phyloP scores from a whole-genome alignment of 2,329 filamentous ascomycete genomes.

The Leptosphaerulina australis region DNA sequence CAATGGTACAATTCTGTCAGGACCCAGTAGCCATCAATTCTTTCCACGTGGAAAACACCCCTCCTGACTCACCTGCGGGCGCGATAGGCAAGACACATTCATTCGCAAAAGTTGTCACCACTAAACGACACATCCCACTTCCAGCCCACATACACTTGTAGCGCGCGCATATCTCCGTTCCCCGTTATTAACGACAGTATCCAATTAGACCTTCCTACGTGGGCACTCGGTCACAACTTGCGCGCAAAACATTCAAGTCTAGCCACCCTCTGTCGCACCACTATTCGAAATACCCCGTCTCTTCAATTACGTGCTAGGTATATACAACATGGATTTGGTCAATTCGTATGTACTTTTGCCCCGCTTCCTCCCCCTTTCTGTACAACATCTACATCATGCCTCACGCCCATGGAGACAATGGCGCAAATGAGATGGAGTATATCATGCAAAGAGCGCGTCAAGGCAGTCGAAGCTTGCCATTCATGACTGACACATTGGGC shows the following conservation, averaged over 20 bases:
- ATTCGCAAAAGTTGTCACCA: conserved; percentile 34
- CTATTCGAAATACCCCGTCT: conserved; percentile 25
- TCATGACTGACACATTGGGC: conserved; percentile 49
- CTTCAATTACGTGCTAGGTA: conserved; percentile 33
- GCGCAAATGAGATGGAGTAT: conserved; percentile 28
- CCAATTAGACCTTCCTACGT: conserved; percentile 38
- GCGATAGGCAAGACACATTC: conserved; percentile 17
- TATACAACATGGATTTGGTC: conserved; percentile 50
- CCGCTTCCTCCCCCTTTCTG: conserved; percentile 11
- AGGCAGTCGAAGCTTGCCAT: conserved; percentile 45
- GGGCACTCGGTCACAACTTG: conserved; percentile 30
- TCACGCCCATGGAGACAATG: conserved; percentile 26
- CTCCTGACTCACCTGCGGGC: conserved; percentile 37
- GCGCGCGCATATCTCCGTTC: conserved; percentile 20
- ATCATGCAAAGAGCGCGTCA: conserved; percentile 34
- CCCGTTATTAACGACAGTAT: conserved; percentile 16
- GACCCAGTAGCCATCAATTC: conserved; percentile 28
- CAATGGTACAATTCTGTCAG: too few relatives aligned
- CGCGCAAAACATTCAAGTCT: conserved; percentile 25
- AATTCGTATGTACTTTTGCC: conserved; percentile 46
- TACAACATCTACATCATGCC: conserved; percentile 27
- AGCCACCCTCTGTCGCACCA: conserved; percentile 26
- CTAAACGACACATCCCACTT: conserved; percentile 42
- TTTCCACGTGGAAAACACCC: conserved; percentile 33
- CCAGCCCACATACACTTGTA: conserved; percentile 28